Conservation (phyloP, 768 basidiomycete genomes). For the Podaxis sp. region DNA sequence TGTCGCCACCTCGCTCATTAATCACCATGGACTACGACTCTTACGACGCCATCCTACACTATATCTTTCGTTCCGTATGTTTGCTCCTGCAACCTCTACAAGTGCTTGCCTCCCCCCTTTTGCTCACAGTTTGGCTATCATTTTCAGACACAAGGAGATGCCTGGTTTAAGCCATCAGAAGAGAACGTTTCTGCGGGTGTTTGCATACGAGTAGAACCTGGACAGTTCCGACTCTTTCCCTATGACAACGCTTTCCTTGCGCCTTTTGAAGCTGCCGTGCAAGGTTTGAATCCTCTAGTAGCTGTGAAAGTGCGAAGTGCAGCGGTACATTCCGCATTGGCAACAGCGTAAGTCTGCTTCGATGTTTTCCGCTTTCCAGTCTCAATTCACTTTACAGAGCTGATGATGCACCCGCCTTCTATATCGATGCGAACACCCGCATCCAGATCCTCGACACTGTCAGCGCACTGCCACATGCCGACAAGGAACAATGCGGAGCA, state of each 20-base stretch:
- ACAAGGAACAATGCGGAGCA: slow-evolving; percentile 89
- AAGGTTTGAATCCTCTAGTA: slow-evolving; percentile 74
- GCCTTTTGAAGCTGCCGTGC: slow-evolving; percentile 79
- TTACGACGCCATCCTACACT: slow-evolving; percentile 75
- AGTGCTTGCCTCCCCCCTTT: slow-evolving; percentile 1
- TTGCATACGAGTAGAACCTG: slow-evolving; percentile 64
- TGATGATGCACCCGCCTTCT: slow-evolving; percentile 57
- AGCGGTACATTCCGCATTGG: slow-evolving; percentile 74
- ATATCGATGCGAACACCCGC: slow-evolving; percentile 75
- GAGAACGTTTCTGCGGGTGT: slow-evolving; percentile 80
- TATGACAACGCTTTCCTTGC: slow-evolving; percentile 79
- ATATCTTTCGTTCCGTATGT: slow-evolving; percentile 70
- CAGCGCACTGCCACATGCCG: slow-evolving; percentile 61
- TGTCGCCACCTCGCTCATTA: slow-evolving; percentile 25
- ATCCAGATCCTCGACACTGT: slow-evolving; percentile 83
- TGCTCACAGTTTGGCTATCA: background rate
- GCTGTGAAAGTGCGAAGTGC: slow-evolving; percentile 79
- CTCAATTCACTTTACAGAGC: slow-evolving; percentile 31
- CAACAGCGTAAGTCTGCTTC: slow-evolving; percentile 50
- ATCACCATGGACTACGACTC: slow-evolving; percentile 71
- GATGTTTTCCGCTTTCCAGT: slow-evolving; percentile 2
- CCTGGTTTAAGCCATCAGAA: slow-evolving; percentile 84
- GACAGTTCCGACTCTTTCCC: slow-evolving; percentile 77
- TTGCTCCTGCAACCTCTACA: background rate
- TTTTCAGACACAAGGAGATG: slow-evolving; percentile 69